A percentile compares a stretch with the other conserved stretches of the same genome.
Evolutionary conservation across 768 basidiomycete genomes (phyloP).

Genomic region (Pisolithus sp.): DNA sequence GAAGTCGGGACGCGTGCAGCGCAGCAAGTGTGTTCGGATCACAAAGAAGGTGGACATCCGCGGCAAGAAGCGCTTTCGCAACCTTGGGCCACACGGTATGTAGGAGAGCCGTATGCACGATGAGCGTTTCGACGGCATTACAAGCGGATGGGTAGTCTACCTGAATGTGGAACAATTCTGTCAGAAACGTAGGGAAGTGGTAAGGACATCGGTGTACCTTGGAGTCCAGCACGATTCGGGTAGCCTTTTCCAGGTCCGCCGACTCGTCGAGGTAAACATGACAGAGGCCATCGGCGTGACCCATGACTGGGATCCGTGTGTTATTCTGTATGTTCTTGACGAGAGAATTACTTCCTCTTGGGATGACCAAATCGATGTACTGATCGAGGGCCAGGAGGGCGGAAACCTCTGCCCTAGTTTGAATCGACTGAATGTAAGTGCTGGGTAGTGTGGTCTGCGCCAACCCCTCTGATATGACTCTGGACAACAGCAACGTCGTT

Average conservation of each 20-base stretch:
- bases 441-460: constrained; percentile 64
- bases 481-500: constrained; percentile 70
- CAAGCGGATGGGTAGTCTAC: constrained; percentile 94
- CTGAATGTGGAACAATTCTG: constrained; percentile 34
- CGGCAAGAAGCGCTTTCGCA: constrained; percentile 61
- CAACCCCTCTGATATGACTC: constrained; percentile 75
- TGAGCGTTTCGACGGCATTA: constrained; percentile 85
- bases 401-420: constrained; percentile 87
- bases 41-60: constrained; percentile 74
- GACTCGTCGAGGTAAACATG: constrained; percentile 81
- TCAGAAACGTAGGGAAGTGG: constrained; percentile 1
- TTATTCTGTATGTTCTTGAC: constrained; percentile 84
- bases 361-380: constrained; percentile 96
- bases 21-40: constrained; percentile 59
- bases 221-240: constrained; percentile 79
- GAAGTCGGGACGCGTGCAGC: constrained; percentile 35
- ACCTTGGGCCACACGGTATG: constrained; percentile 75
- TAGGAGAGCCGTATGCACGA: constrained; percentile 73
- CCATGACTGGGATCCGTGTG: constrained; percentile 96
- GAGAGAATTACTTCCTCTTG: constrained; percentile 87
- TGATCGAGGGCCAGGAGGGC: constrained; percentile 79
- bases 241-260: constrained; percentile 73
- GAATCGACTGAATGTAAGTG: constrained; percentile 86
- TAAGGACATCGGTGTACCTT: constrained; percentile 50
- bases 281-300: constrained; percentile 96